A percentile compares a stretch with the other conserved stretches of the same genome.
These are phyloP conservation scores for Hyaloscypha finlandica DNA, from an alignment of 495 filamentous ascomycete species.

Conservation along the genomic window DNA sequence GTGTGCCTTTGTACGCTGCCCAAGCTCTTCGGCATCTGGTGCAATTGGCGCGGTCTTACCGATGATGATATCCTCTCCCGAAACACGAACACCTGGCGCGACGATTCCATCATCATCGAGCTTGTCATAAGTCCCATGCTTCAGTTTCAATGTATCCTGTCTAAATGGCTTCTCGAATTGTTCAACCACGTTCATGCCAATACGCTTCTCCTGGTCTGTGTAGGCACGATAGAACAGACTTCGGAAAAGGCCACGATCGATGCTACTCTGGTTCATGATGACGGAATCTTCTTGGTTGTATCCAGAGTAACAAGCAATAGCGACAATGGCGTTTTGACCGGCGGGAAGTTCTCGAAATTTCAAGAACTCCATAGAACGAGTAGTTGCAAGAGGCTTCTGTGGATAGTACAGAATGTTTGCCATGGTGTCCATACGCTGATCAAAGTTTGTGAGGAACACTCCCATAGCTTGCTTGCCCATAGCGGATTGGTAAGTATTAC, in stretches of 20 bases:
- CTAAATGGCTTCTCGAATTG: slow-evolving; percentile 91
- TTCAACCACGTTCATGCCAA: slow-evolving; percentile 87
- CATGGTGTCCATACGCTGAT: slow-evolving; percentile 98
- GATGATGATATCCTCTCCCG: slow-evolving; percentile 98
- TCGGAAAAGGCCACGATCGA: slow-evolving; percentile 94
- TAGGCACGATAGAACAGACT: slow-evolving; percentile 98
- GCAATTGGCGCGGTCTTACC: slow-evolving; percentile 95
- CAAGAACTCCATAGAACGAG: slow-evolving; percentile 96
- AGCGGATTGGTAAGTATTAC: slow-evolving; percentile 98
- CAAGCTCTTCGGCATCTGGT: slow-evolving; percentile 89
- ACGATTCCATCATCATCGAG: slow-evolving; percentile 94
- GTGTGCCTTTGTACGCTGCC: slow-evolving; percentile 84
- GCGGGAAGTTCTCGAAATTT: slow-evolving; percentile 97
- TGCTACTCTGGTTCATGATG: slow-evolving; percentile 99
- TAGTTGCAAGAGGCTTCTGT: slow-evolving; percentile 95
- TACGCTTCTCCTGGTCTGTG: slow-evolving; percentile 90
- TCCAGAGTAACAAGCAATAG: slow-evolving; percentile 95
- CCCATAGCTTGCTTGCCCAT: slow-evolving; percentile 99
- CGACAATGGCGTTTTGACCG: slow-evolving; percentile 97
- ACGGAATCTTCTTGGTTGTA: slow-evolving; percentile 99
- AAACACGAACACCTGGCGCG: slow-evolving; percentile 88
- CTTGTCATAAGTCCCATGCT: slow-evolving; percentile 97
- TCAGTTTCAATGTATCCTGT: slow-evolving; percentile 83
- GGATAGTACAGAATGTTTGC: slow-evolving; percentile 98
- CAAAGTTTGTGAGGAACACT: slow-evolving; percentile 94